phyloP scores from a whole-genome alignment of 192 early-diverging fungal species.

The Backusella macrospora region DNA sequence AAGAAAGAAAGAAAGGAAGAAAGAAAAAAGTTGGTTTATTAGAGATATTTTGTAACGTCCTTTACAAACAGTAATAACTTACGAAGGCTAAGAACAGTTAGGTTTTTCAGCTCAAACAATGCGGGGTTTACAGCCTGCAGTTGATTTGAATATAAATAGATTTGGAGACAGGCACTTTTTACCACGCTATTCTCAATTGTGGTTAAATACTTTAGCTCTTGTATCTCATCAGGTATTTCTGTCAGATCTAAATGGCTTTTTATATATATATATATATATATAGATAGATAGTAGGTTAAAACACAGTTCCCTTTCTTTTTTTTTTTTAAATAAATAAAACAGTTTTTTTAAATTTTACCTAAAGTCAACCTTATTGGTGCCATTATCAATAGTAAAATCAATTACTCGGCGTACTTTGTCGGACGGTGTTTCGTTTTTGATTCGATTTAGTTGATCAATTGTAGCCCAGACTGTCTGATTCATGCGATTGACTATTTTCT shows the following conservation, averaged over 20 bases:
- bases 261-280: too few species aligned
- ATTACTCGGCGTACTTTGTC: constrained; percentile 31
- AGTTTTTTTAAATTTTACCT: too few species aligned
- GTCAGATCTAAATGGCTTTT: constrained; percentile 30
- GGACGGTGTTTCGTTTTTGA: neutral
- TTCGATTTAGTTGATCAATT: constrained; percentile 1
- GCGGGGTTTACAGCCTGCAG: constrained; percentile 39
- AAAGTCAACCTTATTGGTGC: constrained; percentile 27
- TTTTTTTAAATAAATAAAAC: too few species aligned
- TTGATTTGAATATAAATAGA: constrained; percentile 49
- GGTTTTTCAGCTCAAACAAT: constrained; percentile 45
- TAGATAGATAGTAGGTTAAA: too few species aligned
- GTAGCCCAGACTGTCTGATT: constrained; percentile 20
- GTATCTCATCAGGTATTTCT: constrained; percentile 35
- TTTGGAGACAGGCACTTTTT: constrained; percentile 37
- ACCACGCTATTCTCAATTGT: constrained; percentile 30
- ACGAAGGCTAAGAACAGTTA: constrained; percentile 53
- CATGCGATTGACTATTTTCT: constrained; percentile 16
- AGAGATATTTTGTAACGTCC: too few species aligned
- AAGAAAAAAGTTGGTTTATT: too few species aligned
- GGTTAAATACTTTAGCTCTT: constrained; percentile 34
- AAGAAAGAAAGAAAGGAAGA: too few species aligned
- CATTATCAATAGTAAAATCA: constrained; percentile 35
- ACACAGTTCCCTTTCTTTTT: too few species aligned
- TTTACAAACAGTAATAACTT: constrained; percentile 20